Evolutionary conservation across 768 basidiomycete genomes (phyloP).

Genomic region (Brasilioporus rufonigricans): DNA sequence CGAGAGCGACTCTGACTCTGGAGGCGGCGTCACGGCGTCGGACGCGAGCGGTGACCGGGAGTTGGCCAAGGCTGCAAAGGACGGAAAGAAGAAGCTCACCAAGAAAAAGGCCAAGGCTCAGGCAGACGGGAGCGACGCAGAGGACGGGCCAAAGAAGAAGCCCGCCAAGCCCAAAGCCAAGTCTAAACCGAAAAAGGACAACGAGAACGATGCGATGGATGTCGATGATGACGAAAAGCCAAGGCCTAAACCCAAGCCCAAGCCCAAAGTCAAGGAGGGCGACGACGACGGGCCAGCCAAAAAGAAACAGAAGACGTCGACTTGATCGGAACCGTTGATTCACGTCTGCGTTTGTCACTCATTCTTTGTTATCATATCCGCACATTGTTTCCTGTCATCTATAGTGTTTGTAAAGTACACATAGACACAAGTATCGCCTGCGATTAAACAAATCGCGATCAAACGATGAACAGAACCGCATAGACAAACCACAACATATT

Average conservation of each 20-base stretch:
- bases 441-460: slow-evolving; percentile 7
- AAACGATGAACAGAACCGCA: not conserved
- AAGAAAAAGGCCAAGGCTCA: slow-evolving; percentile 45
- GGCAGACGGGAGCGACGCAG: slow-evolving; percentile 42
- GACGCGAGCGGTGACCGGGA: slow-evolving; percentile 81
- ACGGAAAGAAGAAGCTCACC: slow-evolving; percentile 36
- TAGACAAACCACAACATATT: not conserved
- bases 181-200: slow-evolving; percentile 39
- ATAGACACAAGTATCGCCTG: slow-evolving; percentile 9
- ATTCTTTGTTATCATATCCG: not conserved
- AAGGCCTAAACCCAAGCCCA: slow-evolving; percentile 42
- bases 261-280: slow-evolving; percentile 34
- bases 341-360: not conserved
- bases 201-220: slow-evolving; percentile 49
- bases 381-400: slow-evolving; percentile 3
- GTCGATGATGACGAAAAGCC: slow-evolving; percentile 40
- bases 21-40: slow-evolving; percentile 74
- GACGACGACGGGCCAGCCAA: slow-evolving; percentile 58
- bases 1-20: slow-evolving; percentile 60
- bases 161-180: slow-evolving; percentile 43
- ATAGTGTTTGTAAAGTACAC: slow-evolving; percentile 25
- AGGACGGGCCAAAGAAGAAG: slow-evolving; percentile 50
- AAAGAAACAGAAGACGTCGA: slow-evolving; percentile 69
- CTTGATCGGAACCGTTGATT: slow-evolving; percentile 19
- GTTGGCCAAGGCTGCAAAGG: slow-evolving; percentile 41